phyloP scores from a whole-genome alignment of 805 yeast genomes.

The Candida broadrunensis region DNA sequence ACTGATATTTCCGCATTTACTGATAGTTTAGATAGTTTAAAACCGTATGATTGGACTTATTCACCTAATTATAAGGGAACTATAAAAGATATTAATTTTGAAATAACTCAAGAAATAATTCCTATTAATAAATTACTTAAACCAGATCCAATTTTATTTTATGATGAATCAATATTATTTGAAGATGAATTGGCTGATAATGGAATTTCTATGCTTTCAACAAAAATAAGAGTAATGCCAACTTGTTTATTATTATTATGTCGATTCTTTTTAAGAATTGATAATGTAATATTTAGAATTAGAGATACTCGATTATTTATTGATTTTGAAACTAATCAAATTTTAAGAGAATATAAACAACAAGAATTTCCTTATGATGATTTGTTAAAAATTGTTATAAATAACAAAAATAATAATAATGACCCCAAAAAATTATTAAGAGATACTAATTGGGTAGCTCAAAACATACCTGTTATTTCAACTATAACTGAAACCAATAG shows the following conservation, averaged over 20 bases:
- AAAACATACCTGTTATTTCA: conserved; percentile 49
- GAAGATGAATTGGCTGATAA: conserved; percentile 98
- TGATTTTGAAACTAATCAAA: conserved; percentile 61
- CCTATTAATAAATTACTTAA: conserved; percentile 69
- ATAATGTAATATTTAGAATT: conserved; percentile 79
- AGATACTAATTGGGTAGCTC: conserved; percentile 70
- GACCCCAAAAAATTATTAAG: conserved; percentile 54
- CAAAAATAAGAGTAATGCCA: conserved; percentile 87
- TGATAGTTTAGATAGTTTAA: conserved; percentile 54
- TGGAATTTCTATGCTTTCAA: conserved; percentile 76
- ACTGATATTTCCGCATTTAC: conserved; percentile 36
- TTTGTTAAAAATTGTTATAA: conserved; percentile 21
- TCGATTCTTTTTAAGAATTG: conserved; percentile 83
- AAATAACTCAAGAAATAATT: conserved; percentile 31
- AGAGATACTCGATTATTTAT: conserved; percentile 82
- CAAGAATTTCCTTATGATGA: conserved; percentile 42
- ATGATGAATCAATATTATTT: conserved; percentile 81
- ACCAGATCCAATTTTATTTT: conserved; percentile 85
- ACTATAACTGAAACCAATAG: conserved; percentile 14
- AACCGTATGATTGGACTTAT: conserved; percentile 97
- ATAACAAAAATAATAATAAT: conserved; percentile 15
- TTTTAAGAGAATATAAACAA: conserved; percentile 75
- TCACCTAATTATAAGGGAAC: conserved; percentile 77
- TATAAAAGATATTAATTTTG: conserved; percentile 17
- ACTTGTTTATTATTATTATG: conserved; percentile 69